A percentile compares a stretch with the other conserved stretches of the same genome.
These are phyloP conservation scores for Aspergillus costaricaensis DNA, from an alignment of 2,329 filamentous ascomycete species.

Conservation along the genomic window DNA sequence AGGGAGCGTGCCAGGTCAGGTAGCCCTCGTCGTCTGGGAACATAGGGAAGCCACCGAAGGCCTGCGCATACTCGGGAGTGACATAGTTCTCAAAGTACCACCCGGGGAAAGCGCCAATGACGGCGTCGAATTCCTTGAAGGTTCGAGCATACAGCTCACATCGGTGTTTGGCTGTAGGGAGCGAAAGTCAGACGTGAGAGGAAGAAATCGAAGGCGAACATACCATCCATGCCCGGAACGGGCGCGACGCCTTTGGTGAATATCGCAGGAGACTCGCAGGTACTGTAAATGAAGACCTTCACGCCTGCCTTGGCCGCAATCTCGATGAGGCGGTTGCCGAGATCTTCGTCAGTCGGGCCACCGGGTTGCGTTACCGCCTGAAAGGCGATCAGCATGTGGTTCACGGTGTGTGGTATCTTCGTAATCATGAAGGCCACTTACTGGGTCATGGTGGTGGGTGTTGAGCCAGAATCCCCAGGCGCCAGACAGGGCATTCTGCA, in stretches of 20 bases:
- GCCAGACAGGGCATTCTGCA: not conserved
- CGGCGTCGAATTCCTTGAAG: not conserved
- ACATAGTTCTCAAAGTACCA: slow-evolving; percentile 9
- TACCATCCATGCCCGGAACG: slow-evolving; percentile 2
- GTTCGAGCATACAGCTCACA: not conserved
- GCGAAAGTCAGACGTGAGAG: not conserved
- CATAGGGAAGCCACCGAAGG: slow-evolving; percentile 9
- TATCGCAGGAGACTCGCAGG: not conserved
- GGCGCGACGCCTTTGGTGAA: not conserved
- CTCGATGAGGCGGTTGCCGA: not conserved
- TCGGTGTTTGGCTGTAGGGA: not conserved
- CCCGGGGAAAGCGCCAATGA: slow-evolving; percentile 5
- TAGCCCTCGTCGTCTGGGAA: not conserved
- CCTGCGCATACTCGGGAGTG: slow-evolving; percentile 1
- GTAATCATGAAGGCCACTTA: not conserved
- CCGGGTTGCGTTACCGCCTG: not conserved
- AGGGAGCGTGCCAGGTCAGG: not conserved
- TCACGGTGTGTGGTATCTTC: not conserved
- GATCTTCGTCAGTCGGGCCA: slow-evolving; percentile 1
- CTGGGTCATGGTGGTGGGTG: slow-evolving; percentile 4
- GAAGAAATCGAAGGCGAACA: not conserved
- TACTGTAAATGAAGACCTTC: slow-evolving; percentile 6
- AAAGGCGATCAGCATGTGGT: not conserved
- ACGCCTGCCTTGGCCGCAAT: not conserved
- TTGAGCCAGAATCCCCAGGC: slow-evolving; percentile 4